phyloP scores from a whole-genome alignment of 2,329 filamentous ascomycete species.

The Fusarium sp. region DNA sequence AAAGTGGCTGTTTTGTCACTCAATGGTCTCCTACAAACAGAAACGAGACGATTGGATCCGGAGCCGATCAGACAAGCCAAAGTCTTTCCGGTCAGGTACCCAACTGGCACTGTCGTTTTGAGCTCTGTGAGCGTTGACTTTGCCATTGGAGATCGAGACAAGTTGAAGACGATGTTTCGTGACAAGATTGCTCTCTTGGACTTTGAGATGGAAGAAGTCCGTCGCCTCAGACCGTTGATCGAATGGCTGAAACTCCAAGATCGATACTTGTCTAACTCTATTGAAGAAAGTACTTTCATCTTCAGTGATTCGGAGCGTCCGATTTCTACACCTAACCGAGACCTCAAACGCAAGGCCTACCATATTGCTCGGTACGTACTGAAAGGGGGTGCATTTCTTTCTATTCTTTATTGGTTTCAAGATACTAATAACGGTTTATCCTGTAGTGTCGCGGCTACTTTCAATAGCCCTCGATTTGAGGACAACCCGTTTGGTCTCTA shows the following conservation, averaged over 20 bases:
- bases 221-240: slow-evolving; percentile 12
- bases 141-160: slow-evolving; percentile 21
- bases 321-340: slow-evolving; percentile 5
- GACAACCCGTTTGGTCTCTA: background rate
- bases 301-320: background rate
- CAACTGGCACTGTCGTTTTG: background rate
- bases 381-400: background rate
- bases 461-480: background rate
- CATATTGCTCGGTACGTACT: slow-evolving; percentile 15
- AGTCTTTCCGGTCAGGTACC: slow-evolving; percentile 20
- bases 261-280: slow-evolving; percentile 16
- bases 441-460: background rate
- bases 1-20: slow-evolving; percentile 11
- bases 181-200: slow-evolving; percentile 17
- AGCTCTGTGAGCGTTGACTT: slow-evolving; percentile 12
- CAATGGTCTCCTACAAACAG: slow-evolving; percentile 1
- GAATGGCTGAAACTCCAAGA: slow-evolving; percentile 11
- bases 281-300: slow-evolving; percentile 12
- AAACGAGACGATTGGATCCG: background rate
- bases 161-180: slow-evolving; percentile 1
- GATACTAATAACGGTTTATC: background rate
- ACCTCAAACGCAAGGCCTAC: slow-evolving; percentile 24
- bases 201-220: slow-evolving; percentile 20
- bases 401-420: too few species aligned
- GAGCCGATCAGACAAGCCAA: slow-evolving; percentile 18